Evolutionary conservation across 805 yeast species (phyloP), one percentile per base, ranked within the genome.

Genomic region (Schwanniomyces yamadae): DNA sequence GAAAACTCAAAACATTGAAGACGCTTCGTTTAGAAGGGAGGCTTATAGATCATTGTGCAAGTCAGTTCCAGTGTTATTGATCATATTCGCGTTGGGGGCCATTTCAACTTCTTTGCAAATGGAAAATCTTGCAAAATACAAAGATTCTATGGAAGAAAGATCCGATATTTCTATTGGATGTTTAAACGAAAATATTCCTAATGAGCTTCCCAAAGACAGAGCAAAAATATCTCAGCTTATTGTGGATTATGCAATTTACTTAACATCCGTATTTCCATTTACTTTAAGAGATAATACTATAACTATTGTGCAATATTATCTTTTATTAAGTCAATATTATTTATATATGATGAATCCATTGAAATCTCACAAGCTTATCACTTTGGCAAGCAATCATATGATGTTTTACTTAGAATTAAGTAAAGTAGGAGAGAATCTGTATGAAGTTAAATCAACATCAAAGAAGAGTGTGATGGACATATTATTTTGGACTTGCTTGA

Each of bases 401-500:
- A 59, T 57, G 59, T 61, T 46, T 43, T 56, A 42, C 30, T 39
- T 64, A 17, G 54, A 57, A 28, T 45, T 41, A 19, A 50, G 43
- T 23, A 40, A 37, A 34, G 31, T 13, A 33, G 33, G 16, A 29
- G n/a, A 26, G 32, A 42, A 22, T 30, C 37, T 6, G 4, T 28
- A 18, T 18, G 31, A 28, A 19, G 17, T 28, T 20, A 14, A 23
- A 8, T 20, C 19, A 14, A 34, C 33, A 2, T 37, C 35, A 6
- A 43, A 47, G 9, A 44, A 45, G 18, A 51, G 48, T 18, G 35
- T 47, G 6, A 50, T 54, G 15, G 67, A 59, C 28, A 40, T 66
- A 10, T 44, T 63, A 8, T 64, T 59, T 37, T 64, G 69, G 69
- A 50, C 55, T 6, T 61, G 69, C 33, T 45, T 61, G 26, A 64